A percentile compares a stretch with the other conserved stretches of the same genome.
Conservation (phyloP, 2,329 filamentous ascomycete genomes). For the Lecanicillium sp. region DNA sequence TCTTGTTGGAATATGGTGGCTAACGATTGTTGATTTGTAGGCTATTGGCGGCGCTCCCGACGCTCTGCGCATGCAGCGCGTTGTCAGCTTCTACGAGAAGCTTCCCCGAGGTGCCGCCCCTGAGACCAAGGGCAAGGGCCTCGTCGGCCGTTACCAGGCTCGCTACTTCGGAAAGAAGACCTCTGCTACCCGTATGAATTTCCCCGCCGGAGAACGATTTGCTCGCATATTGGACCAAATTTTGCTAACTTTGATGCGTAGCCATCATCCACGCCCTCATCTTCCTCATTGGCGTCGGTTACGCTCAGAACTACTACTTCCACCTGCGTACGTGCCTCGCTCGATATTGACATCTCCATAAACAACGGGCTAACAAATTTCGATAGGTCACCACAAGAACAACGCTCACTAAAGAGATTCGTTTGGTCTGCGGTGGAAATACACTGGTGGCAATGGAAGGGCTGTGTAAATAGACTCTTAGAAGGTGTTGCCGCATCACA, state of each 20-base stretch:
- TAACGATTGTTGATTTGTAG: constrained; percentile 38
- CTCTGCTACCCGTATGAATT: constrained; percentile 70
- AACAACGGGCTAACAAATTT: constrained; percentile 12
- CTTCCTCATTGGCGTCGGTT: constrained; percentile 72
- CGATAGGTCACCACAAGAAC: constrained; percentile 98
- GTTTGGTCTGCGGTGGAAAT: constrained; percentile 15
- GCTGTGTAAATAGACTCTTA: constrained; percentile 35
- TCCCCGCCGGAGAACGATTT: constrained; percentile 16
- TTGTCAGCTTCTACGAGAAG: constrained; percentile 98
- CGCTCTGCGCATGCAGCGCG: constrained; percentile 94
- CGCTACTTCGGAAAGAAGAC: constrained; percentile 95
- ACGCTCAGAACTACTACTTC: constrained; percentile 99
- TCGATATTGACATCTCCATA: neutral
- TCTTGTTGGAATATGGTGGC: neutral
- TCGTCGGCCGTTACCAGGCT: constrained; percentile 81
- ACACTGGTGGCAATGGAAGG: constrained; percentile 9
- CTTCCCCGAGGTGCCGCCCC: constrained; percentile 89
- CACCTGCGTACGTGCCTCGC: constrained; percentile 73
- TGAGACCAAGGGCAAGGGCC: constrained; percentile 70
- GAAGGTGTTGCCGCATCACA: constrained; percentile 29
- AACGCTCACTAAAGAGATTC: constrained; percentile 74
- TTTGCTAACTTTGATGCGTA: constrained; percentile 30
- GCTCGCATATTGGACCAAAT: constrained; percentile 11
- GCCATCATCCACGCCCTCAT: constrained; percentile 83
- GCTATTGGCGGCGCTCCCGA: constrained; percentile 91